Conservation (phyloP, 495 filamentous ascomycete species). For the Neurospora cerealis region DNA sequence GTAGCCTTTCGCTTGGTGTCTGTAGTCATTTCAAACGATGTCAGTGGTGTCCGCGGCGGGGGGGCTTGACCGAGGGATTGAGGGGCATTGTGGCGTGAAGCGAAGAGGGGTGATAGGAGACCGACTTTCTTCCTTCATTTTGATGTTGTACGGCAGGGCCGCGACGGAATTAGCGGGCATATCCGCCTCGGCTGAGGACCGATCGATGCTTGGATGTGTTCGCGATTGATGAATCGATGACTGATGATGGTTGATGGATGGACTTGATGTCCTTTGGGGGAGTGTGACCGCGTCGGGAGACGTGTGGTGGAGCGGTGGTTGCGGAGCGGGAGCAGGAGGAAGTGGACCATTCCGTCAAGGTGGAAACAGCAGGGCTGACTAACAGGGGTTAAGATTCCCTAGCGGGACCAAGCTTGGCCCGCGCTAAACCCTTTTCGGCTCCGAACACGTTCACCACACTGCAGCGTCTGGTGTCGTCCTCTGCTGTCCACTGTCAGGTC, state of each 20-base stretch:
- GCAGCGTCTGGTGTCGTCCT: background rate
- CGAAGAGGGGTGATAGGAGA: background rate
- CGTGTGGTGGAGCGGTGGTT: background rate
- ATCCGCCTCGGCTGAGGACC: background rate
- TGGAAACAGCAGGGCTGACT: conserved; percentile 4
- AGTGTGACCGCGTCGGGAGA: conserved; percentile 1
- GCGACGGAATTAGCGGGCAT: conserved; percentile 4
- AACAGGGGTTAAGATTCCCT: background rate
- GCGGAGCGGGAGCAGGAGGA: background rate
- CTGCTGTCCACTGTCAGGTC: background rate
- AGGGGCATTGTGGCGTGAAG: background rate
- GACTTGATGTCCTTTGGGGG: conserved; percentile 1
- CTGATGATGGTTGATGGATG: background rate
- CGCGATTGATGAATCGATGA: background rate
- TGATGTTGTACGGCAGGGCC: conserved; percentile 8
- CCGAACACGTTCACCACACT: conserved; percentile 12
- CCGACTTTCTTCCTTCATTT: conserved; percentile 42
- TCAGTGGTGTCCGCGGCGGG: background rate
- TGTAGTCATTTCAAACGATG: conserved; percentile 13
- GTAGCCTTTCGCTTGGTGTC: conserved; percentile 70
- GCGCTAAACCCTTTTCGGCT: conserved; percentile 14
- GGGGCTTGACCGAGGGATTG: background rate
- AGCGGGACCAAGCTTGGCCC: background rate
- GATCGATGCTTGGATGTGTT: background rate
- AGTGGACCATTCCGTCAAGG: conserved; percentile 11